Base-by-base conservation (phyloP, 768 basidiomycete species). In the Xerocomellus dryophilus region DNA sequence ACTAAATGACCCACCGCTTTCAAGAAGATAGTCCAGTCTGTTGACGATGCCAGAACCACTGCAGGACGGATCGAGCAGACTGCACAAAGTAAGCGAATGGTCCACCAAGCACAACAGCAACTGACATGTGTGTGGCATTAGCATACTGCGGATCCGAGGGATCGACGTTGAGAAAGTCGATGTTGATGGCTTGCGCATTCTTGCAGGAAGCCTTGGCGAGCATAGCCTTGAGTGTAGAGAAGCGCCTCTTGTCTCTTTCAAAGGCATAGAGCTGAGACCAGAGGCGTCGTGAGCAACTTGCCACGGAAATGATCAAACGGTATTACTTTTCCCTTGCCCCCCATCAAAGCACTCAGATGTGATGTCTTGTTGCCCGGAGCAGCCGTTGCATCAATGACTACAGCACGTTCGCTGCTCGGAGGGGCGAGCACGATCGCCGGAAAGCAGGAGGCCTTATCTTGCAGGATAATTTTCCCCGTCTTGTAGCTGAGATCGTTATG, bases 361-460 rank as follows among this genome's bases (percentile, higher is more conserved):
- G 93, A 89, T 2, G 97, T 98, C 74, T 99, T 99, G 74, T 99
- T 99, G 1, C 97, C 97, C 0, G 97, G 97, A 1, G 97, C 97
- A 38, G 94, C 89, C 11, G 94, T 98, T 12, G 93, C 94, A 70
- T 98, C 96, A 38, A 98, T 88, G 29, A 93, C 90, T 43, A 80
- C 75, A 50, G 74, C 71, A 39, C 76, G 68, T 1, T 65, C 56
- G 20, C 81, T 76, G 18, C 65, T 68, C 11, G 86, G 87, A 40
- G 91, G 89, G 20, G 84, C 79, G n/a, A 99, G 82, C 7, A 98
- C 81, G 54, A 84, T 75, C 0, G 96, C 93, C 17, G 97, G 93
- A 69, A 99, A 93, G 71, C 97, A 99, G 51, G 93, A 96, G 18
- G 97, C 96, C 68, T 98, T 98, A 71, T 99, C 97, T 71, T 99